Evolutionary conservation across 495 filamentous ascomycete species (phyloP), one percentile per base, ranked within the genome.

Genomic region (Hypoxylon fragiforme): DNA sequence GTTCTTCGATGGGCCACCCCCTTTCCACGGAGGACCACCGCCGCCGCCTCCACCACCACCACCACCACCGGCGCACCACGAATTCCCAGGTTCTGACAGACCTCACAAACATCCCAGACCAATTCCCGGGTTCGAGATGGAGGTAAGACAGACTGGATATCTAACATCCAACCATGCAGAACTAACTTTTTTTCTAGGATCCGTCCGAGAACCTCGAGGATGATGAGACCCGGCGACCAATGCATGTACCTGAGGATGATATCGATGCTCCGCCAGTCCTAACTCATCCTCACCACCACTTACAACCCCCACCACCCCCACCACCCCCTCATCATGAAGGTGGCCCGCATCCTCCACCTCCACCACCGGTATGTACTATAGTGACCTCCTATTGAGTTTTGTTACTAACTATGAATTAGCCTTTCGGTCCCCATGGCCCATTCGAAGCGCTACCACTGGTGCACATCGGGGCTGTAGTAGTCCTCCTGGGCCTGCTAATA

Each of bases 401-500:
- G 18, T 11, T 34, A 18, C 52, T 57, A 37, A 62, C 34, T n/a
- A n/a, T n/a, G 8, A 0, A 21, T 20, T 22, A 57, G 54, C 60
- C 19, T 21, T 54, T 40, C 24, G 40, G 41, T 8, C 60, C 49
- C 28, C 53, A 15, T 38, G 42, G 38, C 13, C 19, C 39, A 13
- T 50, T 55, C 36, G 46, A 20, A 4, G 15, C 39, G 16, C 20
- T 55, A 40, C 38, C 52, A 13, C n/a, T 39, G n/a, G 38, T 63
- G 15, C 40, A 55, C 2, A 45, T 59, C 15, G 49, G 68, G 15
- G 57, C 71, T 26, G 56, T 70, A 8, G 46, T 67, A 5, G 53
- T 69, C 3, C 50, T 75, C 28, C 51, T 69, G 12, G 56, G 57
- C 1, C 57, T 78, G 40, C 46, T 75, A 3, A 50, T 75, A 37